phyloP scores from a whole-genome alignment of 768 basidiomycete species.

The Psilocybe tampanensis region DNA sequence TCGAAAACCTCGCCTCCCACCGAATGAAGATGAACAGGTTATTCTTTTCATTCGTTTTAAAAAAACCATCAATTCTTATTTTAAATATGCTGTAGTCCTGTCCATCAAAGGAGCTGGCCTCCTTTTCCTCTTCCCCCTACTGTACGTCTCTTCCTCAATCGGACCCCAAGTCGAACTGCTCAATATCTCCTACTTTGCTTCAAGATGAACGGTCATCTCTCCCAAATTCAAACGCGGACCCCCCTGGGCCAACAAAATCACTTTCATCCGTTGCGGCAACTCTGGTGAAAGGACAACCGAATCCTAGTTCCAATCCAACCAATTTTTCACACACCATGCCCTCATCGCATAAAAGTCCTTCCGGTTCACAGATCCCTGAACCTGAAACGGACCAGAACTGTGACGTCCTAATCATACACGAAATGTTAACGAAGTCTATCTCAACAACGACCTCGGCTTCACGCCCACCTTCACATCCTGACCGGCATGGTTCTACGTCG shows the following conservation, averaged over 20 bases:
- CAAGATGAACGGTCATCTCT: too few relatives aligned
- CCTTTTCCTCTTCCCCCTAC: too few relatives aligned
- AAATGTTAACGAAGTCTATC: background rate
- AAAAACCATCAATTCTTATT: too few relatives aligned
- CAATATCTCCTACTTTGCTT: too few relatives aligned
- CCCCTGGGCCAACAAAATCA: background rate
- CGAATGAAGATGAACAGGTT: too few relatives aligned
- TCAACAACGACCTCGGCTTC: background rate
- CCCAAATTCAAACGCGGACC: too few relatives aligned
- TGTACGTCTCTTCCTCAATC: too few relatives aligned
- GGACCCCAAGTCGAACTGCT: too few relatives aligned
- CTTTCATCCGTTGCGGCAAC: background rate
- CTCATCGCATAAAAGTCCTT: background rate
- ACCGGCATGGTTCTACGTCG: background rate
- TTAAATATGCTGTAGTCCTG: too few relatives aligned
- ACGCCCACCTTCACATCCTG: background rate
- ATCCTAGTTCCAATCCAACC: background rate
- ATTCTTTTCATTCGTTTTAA: too few relatives aligned
- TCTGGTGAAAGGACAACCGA: background rate
- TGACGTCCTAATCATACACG: background rate
- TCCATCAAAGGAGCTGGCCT: too few relatives aligned
- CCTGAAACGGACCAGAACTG: background rate
- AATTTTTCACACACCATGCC: background rate
- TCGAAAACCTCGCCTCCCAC: too few relatives aligned
- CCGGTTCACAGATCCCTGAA: background rate